Evolutionary conservation across 305 asterid genomes (phyloP).

Genomic region (Fraxinus baroniana): DNA sequence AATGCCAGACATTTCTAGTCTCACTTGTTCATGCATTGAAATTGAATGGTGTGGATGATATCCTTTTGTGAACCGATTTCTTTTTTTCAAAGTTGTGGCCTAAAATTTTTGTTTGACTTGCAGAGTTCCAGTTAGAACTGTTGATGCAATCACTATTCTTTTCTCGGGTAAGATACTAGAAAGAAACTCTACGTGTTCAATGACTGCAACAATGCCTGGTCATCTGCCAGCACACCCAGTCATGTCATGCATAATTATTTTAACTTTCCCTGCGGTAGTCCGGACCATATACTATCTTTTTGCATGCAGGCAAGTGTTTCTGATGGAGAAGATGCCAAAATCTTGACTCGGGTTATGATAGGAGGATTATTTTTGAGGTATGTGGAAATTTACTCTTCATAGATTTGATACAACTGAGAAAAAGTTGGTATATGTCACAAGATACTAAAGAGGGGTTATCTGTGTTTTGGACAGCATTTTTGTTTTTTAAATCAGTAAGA

Average conservation of each 20-base stretch:
- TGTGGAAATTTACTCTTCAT: slow-evolving; percentile 25
- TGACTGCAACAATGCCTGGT: slow-evolving; percentile 19
- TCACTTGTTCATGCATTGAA: not conserved
- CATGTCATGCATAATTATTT: slow-evolving; percentile 7
- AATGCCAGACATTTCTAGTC: not conserved
- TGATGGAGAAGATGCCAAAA: slow-evolving; percentile 76
- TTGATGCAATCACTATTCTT: slow-evolving; percentile 92
- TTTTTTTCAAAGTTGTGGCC: slow-evolving; percentile 3
- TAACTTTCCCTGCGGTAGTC: slow-evolving; percentile 5
- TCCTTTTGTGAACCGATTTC: not conserved
- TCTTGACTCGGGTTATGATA: slow-evolving; percentile 71
- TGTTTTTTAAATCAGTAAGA: not conserved
- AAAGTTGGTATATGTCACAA: not conserved
- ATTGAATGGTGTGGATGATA: not conserved
- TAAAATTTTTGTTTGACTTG: slow-evolving; percentile 39
- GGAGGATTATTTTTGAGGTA: slow-evolving; percentile 94
- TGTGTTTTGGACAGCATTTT: slow-evolving; percentile 11
- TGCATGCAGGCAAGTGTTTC: slow-evolving; percentile 80
- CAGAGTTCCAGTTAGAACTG: slow-evolving; percentile 97
- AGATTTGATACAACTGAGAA: slow-evolving; percentile 19
- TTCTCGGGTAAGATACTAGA: slow-evolving; percentile 70
- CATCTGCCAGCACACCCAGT: slow-evolving; percentile 8
- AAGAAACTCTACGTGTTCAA: slow-evolving; percentile 9
- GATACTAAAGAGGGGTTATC: slow-evolving; percentile 22
- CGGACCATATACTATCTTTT: slow-evolving; percentile 20